Evolutionary conservation across 1,284 basidiomycete species (phyloP), one percentile per base, ranked within the genome.

Genomic region (Puccinia sorghi): DNA sequence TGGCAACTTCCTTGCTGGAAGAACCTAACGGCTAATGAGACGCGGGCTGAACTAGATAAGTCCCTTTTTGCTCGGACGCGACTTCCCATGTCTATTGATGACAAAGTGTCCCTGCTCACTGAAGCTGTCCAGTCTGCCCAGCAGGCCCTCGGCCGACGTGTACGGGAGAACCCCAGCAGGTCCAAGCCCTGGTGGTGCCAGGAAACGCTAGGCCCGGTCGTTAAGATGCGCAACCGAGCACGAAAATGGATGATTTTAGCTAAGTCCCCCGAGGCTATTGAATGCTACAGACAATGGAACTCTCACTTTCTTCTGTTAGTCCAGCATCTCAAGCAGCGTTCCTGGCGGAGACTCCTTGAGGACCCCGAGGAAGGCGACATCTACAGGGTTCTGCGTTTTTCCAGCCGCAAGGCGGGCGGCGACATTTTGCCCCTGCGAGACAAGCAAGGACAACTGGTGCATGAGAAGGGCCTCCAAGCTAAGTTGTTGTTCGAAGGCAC

Each of bases 401-500:
- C 52, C 6, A 56, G 25, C 4, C 3, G 52, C 5, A 22, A 7
- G 52, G 3, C 52, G 4, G 52, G 52, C 17, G 32, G 71, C 3
- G 52, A 39, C 20, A 59, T 72, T n/a, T 15, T 39, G 9, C 71
- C 71, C 11, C 8, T 72, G 15, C 25, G 57, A 11, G 39, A 22
- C 48, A 13, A 6, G 59, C 37, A 54, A 37, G 52, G 70, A 12
- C 13, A 11, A 1, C 12, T 72, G n/a, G 39, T n/a, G 7, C 37
- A 32, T 1, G 39, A 52, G 3, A 72, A 56, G 25, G 54, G 43
- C 32, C 13, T 12, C 7, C 50, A 72, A 43, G 71, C 71, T 37
- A n/a, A 32, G 39, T n/a, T 72, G 13, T 54, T 72, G 7, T 72
- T 56, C 37, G 20, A 72, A 2, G 71, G 71, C 7, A 72, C 71